phyloP scores from a whole-genome alignment of 169 alveolate genomes.

The Neospora caninum region DNA sequence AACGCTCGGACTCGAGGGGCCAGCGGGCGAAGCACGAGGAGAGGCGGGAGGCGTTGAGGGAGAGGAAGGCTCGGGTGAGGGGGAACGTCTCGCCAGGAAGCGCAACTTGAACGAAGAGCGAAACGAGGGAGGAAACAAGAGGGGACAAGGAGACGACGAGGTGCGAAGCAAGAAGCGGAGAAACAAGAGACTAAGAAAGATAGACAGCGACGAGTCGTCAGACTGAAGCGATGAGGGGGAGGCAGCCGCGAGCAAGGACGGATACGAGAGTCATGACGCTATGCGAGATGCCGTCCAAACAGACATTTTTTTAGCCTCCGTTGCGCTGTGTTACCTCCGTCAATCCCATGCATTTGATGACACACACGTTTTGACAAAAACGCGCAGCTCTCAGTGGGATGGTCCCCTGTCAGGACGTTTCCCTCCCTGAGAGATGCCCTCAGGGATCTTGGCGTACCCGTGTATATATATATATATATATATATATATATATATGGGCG shows the following conservation, averaged over 20 bases:
- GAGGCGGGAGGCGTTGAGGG: background rate
- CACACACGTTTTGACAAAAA: too few species aligned
- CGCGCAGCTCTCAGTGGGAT: too few species aligned
- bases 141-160: background rate
- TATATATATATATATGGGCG: too few species aligned
- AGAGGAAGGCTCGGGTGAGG: background rate
- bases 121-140: too few species aligned
- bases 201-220: background rate
- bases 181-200: background rate
- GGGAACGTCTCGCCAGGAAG: background rate
- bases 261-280: background rate
- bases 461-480: too few species aligned
- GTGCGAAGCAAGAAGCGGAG: background rate
- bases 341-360: too few species aligned
- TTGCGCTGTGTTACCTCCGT: too few species aligned
- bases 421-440: too few species aligned
- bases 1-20: background rate
- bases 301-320: too few species aligned
- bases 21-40: background rate
- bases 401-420: too few species aligned
- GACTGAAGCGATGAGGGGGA: background rate
- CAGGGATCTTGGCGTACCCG: too few species aligned
- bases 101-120: background rate
- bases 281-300: too few species aligned
- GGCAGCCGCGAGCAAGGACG: background rate